Evolutionary conservation across 164 flowering plant genomes (phyloP).

Genomic region (Nelumbo lutea): DNA sequence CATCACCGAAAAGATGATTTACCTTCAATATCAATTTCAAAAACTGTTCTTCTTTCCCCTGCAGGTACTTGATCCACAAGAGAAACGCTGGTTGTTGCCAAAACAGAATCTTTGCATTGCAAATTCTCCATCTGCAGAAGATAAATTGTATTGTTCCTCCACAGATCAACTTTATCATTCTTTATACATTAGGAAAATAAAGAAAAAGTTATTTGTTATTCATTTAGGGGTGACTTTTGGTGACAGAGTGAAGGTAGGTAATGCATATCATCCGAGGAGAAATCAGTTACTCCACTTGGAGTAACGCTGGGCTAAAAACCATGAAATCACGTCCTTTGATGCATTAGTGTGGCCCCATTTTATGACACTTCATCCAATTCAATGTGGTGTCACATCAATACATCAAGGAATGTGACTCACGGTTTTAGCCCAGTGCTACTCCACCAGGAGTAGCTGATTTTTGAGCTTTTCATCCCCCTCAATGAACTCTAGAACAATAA

Average conservation of each 20-base stretch:
- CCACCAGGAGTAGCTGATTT: not conserved
- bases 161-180: not conserved
- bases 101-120: constrained; percentile 11
- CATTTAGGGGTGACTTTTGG: not conserved
- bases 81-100: not conserved
- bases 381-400: no score
- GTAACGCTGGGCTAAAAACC: no score
- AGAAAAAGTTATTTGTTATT: not conserved
- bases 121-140: constrained; percentile 30
- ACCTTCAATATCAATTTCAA: constrained; percentile 32
- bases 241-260: not conserved
- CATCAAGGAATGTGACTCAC: no score
- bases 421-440: no score
- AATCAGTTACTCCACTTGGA: no score
- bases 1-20: constrained; percentile 2
- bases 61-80: constrained; percentile 15
- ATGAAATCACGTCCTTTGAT: no score
- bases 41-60: constrained; percentile 14
- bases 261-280: no score
- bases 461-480: not conserved
- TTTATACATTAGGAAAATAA: no score
- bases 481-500: not conserved
- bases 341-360: no score
- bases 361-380: no score
- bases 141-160: not conserved